Conservation (phyloP, 176 grass and related monocot genomes). For the Musa beccarii region DNA sequence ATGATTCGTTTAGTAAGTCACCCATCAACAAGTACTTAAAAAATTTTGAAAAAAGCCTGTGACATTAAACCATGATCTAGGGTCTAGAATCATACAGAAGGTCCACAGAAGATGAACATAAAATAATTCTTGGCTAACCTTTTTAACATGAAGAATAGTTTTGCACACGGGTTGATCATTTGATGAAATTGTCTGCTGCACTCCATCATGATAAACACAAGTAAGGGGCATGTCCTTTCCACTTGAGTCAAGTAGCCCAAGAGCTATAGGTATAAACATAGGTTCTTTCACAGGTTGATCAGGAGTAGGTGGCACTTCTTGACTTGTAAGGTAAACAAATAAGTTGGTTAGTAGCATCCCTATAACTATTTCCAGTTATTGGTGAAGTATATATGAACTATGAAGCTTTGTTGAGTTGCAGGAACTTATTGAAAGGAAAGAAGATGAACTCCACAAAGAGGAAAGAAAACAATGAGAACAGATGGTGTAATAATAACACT, state of each 20-base stretch:
- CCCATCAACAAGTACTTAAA: background rate
- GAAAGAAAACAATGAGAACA: too few species aligned
- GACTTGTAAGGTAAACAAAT: slow-evolving; percentile 30
- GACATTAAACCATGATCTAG: background rate
- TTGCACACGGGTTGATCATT: slow-evolving; percentile 44
- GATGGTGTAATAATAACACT: too few species aligned
- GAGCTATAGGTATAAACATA: slow-evolving; percentile 81
- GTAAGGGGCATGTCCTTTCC: slow-evolving; percentile 87
- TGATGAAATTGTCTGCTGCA: slow-evolving; percentile 36
- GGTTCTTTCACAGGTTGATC: slow-evolving; percentile 72
- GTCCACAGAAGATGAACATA: background rate
- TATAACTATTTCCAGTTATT: background rate
- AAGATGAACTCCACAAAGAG: too few species aligned
- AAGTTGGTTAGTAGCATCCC: background rate
- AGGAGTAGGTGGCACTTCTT: slow-evolving; percentile 84
- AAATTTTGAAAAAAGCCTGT: background rate
- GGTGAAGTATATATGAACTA: background rate
- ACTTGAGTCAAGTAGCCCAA: slow-evolving; percentile 76
- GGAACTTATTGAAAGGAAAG: too few species aligned
- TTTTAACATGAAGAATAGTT: slow-evolving; percentile 87
- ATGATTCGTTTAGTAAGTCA: background rate
- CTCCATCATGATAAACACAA: slow-evolving; percentile 58
- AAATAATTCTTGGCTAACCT: slow-evolving; percentile 34
- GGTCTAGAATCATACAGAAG: background rate
- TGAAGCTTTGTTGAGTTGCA: too few species aligned